phyloP scores from a whole-genome alignment of 2,329 filamentous ascomycete genomes.

The Rutstroemia sydowiana region DNA sequence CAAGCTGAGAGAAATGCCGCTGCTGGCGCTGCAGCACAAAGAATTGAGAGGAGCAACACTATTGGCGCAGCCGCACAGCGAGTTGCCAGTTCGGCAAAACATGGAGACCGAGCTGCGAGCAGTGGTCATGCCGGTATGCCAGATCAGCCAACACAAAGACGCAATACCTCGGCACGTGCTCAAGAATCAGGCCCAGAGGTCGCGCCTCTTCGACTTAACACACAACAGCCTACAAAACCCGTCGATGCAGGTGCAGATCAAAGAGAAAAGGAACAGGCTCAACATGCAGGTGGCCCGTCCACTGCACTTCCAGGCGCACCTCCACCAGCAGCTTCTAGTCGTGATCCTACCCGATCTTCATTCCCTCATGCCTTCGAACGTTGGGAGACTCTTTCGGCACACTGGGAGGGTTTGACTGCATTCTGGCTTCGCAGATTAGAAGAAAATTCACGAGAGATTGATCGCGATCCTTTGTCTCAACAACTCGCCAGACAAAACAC shows the following conservation, averaged over 20 bases:
- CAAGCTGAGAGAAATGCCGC: conserved; percentile 52
- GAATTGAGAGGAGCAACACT: conserved; percentile 14
- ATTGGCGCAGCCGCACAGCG: conserved; percentile 23
- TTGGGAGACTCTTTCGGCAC: conserved; percentile 93
- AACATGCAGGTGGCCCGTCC: conserved; percentile 1
- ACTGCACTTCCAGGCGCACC: conserved; percentile 9
- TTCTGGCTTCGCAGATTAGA: conserved; percentile 95
- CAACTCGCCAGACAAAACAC: conserved; percentile 92
- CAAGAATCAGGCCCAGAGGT: conserved; percentile 25
- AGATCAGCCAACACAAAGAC: conserved; percentile 21
- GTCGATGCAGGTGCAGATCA: conserved; percentile 13
- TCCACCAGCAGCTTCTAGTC: conserved; percentile 2
- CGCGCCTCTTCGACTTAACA: conserved; percentile 23
- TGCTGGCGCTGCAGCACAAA: conserved; percentile 43
- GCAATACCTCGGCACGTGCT: conserved; percentile 22
- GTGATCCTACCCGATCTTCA: conserved; percentile 46
- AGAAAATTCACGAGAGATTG: conserved; percentile 80
- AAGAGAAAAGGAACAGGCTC: not conserved
- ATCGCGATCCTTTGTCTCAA: conserved; percentile 72
- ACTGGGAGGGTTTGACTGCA: conserved; percentile 95
- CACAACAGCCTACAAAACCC: conserved; percentile 21
- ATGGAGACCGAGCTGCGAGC: conserved; percentile 17
- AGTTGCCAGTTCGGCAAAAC: conserved; percentile 24
- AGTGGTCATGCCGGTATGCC: conserved; percentile 11
- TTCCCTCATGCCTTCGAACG: conserved; percentile 97